phyloP scores from a whole-genome alignment of 2,329 filamentous ascomycete genomes.

The Akanthomyces lecanii region DNA sequence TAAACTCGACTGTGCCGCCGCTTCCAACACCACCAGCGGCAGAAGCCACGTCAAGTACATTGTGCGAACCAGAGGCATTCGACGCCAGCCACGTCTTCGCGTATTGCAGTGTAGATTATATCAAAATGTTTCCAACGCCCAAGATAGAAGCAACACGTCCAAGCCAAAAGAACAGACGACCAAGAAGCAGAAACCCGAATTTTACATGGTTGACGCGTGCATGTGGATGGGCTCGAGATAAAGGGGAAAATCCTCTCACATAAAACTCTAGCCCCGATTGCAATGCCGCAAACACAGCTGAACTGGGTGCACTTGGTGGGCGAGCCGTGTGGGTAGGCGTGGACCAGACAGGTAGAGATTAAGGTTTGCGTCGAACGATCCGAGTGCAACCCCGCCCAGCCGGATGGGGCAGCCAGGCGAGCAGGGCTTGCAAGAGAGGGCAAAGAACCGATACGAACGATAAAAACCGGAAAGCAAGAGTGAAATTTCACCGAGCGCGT shows the following conservation, averaged over 20 bases:
- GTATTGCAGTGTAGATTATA: not conserved
- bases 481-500: not conserved
- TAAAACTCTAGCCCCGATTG: not conserved
- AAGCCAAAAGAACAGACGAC: not conserved
- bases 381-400: not conserved
- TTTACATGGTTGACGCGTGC: not conserved
- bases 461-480: not conserved
- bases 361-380: constrained; percentile 13
- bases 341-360: not conserved
- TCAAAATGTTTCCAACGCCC: not conserved
- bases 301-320: not conserved
- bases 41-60: constrained; percentile 3
- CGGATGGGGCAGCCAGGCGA: not conserved
- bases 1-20: not conserved
- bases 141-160: not conserved
- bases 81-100: not conserved
- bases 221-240: not conserved
- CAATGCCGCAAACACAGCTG: not conserved
- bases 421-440: not conserved
- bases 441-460: not conserved
- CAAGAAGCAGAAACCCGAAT: not conserved
- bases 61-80: not conserved
- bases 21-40: not conserved
- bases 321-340: not conserved
- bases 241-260: not conserved